Evolutionary conservation across 805 yeast genomes (phyloP), one percentile per base, ranked within the genome.

Genomic region (Komagataella ulmi): DNA sequence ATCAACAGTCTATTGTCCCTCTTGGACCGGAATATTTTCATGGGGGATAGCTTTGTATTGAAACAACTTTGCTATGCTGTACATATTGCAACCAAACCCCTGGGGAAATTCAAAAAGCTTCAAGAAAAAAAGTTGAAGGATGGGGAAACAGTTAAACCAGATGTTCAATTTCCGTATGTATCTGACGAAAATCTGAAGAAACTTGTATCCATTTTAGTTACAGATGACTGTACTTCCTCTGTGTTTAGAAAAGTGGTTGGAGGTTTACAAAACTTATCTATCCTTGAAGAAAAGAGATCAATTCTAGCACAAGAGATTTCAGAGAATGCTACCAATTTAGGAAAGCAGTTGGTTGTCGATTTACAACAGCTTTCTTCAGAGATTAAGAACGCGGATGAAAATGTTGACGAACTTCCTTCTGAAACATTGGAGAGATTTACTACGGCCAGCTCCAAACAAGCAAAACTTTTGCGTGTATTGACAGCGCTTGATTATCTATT

Each of bases 401-500:
- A 63, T 40, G 72, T 71, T 3, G 71, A 70, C 24, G 80, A 77
- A 24, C 71, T 79, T 24, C 77, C 75, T 48, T 73, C 76, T 19
- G 79, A 76, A 23, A 67, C 80, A 2, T 71, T 89, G 54, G 67
- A 77, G 24, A 79, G 79, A 57, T 87, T 90, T 60, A 85, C 93
- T 2, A 77, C 88, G 0, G 79, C 89, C 1, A 80, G 85, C 46
- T 85, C 96, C 0, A 89, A 85, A 54, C 98, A 93, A 63, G 86
- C 97, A 6, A 89, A 88, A 59, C 66, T 93, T n/a, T 69, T 91
- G 51, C 75, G 96, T 50, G 81, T 88, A 2, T 71, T 90, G 54
- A 89, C 97, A 1, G 96, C 97, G 0, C 73, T 90, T 53, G 97
- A 90, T 59, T 88, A 84, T 58, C 71, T 90, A 61, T 85, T 79